Conservation (phyloP, 2,329 filamentous ascomycete genomes). For the Tolypocladium cylindrosporum region DNA sequence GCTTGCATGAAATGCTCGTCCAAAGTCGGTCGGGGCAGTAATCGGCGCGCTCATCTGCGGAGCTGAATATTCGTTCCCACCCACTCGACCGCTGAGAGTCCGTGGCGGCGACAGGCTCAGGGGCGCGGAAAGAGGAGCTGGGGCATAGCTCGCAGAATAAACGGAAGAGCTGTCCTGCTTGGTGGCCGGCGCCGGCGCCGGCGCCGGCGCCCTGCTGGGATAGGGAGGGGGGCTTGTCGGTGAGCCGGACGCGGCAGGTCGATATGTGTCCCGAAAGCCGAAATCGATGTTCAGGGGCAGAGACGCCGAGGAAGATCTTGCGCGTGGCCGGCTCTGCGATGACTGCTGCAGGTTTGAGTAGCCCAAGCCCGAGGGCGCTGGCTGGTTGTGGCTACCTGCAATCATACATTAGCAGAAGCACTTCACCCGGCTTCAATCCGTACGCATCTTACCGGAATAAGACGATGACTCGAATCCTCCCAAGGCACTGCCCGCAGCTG, state of each 20-base stretch:
- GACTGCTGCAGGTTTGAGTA: conserved; percentile 33
- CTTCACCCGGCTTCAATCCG: neutral
- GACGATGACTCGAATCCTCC: conserved; percentile 39
- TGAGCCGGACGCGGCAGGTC: conserved; percentile 16
- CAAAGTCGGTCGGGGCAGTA: conserved; percentile 41
- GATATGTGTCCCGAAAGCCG: conserved; percentile 18
- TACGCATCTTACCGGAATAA: conserved; percentile 37
- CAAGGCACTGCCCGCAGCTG: conserved; percentile 21
- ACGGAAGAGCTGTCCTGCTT: conserved; percentile 30
- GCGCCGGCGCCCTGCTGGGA: neutral
- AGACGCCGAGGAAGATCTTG: conserved; percentile 38
- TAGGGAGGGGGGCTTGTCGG: neutral
- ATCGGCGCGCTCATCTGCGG: conserved; percentile 47
- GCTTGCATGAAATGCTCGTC: conserved; percentile 34
- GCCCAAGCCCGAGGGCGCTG: conserved; percentile 27
- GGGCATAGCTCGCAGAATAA: conserved; percentile 41
- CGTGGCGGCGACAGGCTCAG: conserved; percentile 33
- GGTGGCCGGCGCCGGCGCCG: conserved; percentile 22
- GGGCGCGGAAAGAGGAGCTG: conserved; percentile 43
- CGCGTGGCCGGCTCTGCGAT: conserved; percentile 33
- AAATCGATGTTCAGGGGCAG: conserved; percentile 36
- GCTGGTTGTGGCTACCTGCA: conserved; percentile 4
- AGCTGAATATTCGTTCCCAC: conserved; percentile 37
- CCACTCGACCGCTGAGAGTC: conserved; percentile 15
- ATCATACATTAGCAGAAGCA: neutral